Evolutionary conservation across 2,329 filamentous ascomycete genomes (phyloP).

Genomic region (Cadophora luteo-olivacea): DNA sequence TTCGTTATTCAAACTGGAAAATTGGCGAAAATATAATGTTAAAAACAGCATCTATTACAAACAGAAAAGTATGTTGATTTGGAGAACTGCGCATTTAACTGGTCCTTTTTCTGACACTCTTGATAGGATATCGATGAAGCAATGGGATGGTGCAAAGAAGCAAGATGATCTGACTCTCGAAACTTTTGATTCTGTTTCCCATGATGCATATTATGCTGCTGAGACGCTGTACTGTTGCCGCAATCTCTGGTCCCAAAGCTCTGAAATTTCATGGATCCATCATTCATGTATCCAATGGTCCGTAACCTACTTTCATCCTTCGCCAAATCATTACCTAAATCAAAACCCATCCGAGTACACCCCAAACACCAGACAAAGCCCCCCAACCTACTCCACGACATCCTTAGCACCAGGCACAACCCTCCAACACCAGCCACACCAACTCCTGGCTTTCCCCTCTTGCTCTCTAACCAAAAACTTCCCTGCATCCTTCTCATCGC

Average conservation of each 20-base stretch:
- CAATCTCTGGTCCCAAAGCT: neutral
- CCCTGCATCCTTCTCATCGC: conserved; percentile 73
- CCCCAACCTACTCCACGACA: conserved; percentile 25
- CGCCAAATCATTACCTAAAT: neutral
- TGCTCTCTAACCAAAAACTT: conserved; percentile 75
- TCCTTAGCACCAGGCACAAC: conserved; percentile 69
- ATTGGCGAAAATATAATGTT: too few species aligned
- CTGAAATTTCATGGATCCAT: neutral
- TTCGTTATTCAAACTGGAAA: too few species aligned
- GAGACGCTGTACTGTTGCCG: neutral
- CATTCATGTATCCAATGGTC: neutral
- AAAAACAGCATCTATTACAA: too few species aligned
- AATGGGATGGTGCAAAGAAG: too few species aligned
- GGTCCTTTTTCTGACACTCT: too few species aligned
- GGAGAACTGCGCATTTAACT: too few species aligned
- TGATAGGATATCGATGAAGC: too few species aligned
- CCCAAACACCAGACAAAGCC: neutral
- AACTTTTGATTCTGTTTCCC: neutral
- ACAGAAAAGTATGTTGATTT: too few species aligned
- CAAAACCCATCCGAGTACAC: neutral
- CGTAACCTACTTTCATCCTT: too few species aligned
- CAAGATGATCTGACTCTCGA: too few species aligned
- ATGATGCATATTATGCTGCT: neutral
- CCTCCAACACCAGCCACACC: conserved; percentile 91
- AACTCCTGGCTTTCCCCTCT: conserved; percentile 72